Evolutionary conservation across 768 basidiomycete genomes (phyloP).

Genomic region (Rhizopogon vesiculosus): DNA sequence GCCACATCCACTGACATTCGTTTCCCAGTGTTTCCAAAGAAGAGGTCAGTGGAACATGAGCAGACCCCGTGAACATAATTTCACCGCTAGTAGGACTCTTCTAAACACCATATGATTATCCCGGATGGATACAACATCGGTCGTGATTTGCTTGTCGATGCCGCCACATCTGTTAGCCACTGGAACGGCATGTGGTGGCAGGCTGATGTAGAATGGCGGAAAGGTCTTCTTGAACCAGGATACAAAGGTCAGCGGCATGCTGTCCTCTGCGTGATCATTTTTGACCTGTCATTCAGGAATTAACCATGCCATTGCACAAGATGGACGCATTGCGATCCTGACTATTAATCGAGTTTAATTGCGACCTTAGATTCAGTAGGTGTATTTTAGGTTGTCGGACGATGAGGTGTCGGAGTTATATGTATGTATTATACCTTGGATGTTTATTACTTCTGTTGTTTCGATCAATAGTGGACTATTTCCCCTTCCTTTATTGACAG

Average conservation of each 20-base stretch:
- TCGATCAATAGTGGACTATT: background rate
- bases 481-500: too few species aligned
- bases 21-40: conserved; percentile 66
- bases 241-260: conserved; percentile 46
- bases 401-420: background rate
- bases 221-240: conserved; percentile 66
- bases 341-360: conserved; percentile 51
- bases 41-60: conserved; percentile 30
- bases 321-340: conserved; percentile 76
- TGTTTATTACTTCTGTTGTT: background rate
- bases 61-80: background rate
- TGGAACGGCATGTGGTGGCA: conserved; percentile 71
- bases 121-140: conserved; percentile 81
- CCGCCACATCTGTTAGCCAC: conserved; percentile 52
- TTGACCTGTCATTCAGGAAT: conserved; percentile 42
- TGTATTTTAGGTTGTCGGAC: background rate
- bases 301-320: conserved; percentile 78
- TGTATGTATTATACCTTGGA: background rate
- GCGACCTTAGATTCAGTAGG: background rate
- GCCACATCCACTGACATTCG: background rate
- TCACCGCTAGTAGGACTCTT: conserved; percentile 39
- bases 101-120: conserved; percentile 66
- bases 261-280: background rate
- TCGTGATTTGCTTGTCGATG: conserved; percentile 71
- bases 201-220: conserved; percentile 73